These are phyloP conservation scores for Chlamydomonas schloesseri DNA, from an alignment of 139 green algal species.

Conservation along the genomic window DNA sequence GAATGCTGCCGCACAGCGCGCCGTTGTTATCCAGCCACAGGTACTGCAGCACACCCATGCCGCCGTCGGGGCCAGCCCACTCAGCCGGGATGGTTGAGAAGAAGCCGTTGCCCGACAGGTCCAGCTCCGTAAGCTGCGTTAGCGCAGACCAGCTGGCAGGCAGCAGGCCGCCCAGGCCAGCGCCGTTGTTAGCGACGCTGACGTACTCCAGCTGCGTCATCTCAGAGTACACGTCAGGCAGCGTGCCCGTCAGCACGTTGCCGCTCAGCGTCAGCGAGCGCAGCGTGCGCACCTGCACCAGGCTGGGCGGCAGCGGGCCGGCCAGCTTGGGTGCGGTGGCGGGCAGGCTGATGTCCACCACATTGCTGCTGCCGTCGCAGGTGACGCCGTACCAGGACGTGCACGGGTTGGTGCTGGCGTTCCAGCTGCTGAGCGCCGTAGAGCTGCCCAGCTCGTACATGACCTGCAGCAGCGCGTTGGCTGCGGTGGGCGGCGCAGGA, in stretches of 20 bases:
- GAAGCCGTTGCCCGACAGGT: constrained; percentile 42
- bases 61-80: neutral
- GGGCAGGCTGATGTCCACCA: neutral
- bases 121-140: neutral
- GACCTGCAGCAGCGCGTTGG: neutral
- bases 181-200: constrained; percentile 35
- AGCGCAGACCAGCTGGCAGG: constrained; percentile 9
- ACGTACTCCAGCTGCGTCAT: constrained; percentile 30
- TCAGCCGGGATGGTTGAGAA: neutral
- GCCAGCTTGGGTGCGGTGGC: neutral
- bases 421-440: constrained; percentile 21
- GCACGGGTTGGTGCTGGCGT: neutral
- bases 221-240: neutral
- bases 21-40: neutral
- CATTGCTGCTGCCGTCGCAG: neutral
- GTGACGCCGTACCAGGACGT: neutral
- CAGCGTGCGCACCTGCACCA: neutral
- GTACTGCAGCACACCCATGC: neutral
- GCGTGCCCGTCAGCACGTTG: constrained; percentile 8
- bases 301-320: neutral
- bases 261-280: neutral
- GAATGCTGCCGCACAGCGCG: neutral
- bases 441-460: neutral
- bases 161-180: constrained; percentile 31
- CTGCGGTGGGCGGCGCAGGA: neutral